Evolutionary conservation across 805 yeast species (phyloP).

Genomic region (Candida michaelii): DNA sequence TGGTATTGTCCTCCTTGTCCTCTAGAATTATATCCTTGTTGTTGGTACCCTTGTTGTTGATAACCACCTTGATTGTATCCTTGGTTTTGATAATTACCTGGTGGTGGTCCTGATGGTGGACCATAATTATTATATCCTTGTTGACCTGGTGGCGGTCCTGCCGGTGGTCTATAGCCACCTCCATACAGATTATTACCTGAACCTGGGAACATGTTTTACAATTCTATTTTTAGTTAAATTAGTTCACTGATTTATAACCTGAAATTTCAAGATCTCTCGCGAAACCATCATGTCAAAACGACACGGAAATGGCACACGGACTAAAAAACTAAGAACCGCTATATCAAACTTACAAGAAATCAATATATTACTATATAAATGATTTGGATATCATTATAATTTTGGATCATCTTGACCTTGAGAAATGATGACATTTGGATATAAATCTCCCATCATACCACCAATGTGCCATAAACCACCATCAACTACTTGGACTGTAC

Average conservation of each 20-base stretch:
- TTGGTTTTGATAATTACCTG: slow-evolving; percentile 9
- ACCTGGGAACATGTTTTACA: slow-evolving; percentile 20
- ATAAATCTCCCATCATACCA: slow-evolving; percentile 29
- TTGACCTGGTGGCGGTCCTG: slow-evolving; percentile 7
- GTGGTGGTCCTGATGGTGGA: slow-evolving; percentile 15
- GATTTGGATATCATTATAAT: slow-evolving; percentile 15
- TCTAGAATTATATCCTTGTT: slow-evolving; percentile 16
- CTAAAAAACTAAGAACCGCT: too few relatives aligned
- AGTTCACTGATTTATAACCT: background rate
- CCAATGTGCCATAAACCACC: slow-evolving; percentile 91
- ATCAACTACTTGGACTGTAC: slow-evolving; percentile 79
- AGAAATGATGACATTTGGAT: slow-evolving; percentile 30
- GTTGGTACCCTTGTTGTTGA: slow-evolving; percentile 19
- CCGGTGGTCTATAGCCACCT: slow-evolving; percentile 12
- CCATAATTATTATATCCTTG: slow-evolving; percentile 7
- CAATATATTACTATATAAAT: slow-evolving; percentile 1
- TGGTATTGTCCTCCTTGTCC: slow-evolving; percentile 12
- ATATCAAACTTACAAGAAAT: background rate
- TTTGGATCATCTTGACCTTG: slow-evolving; percentile 30
- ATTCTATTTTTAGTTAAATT: background rate
- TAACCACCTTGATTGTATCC: slow-evolving; percentile 2
- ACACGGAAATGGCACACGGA: too few relatives aligned
- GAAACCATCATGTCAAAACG: too few relatives aligned
- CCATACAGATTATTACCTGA: slow-evolving; percentile 18
- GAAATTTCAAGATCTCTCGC: slow-evolving; percentile 3